A percentile compares a stretch with the other conserved stretches of the same genome.
These are phyloP conservation scores for Starmera quercuum DNA, from an alignment of 805 yeast genomes.

Conservation along the genomic window DNA sequence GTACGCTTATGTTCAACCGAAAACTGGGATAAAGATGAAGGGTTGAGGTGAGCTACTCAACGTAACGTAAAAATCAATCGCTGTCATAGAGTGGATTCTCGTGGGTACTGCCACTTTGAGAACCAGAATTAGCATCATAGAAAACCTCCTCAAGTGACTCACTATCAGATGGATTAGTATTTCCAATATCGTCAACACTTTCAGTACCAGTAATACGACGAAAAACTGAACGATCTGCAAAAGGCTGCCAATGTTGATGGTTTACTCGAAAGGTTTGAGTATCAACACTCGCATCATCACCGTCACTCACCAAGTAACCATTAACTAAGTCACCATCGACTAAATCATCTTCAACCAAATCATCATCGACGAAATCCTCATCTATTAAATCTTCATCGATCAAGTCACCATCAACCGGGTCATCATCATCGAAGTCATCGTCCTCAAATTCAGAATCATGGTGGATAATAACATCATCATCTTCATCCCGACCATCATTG, in stretches of 20 bases:
- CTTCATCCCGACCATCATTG: slow-evolving; percentile 8
- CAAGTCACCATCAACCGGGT: slow-evolving; percentile 15
- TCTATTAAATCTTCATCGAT: slow-evolving; percentile 3
- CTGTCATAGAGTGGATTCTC: not conserved
- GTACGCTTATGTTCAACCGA: too few relatives aligned
- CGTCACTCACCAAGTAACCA: slow-evolving; percentile 1
- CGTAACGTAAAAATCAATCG: not conserved
- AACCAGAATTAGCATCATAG: not conserved
- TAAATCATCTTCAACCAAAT: slow-evolving; percentile 16
- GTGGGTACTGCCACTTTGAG: not conserved
- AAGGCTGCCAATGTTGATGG: too few relatives aligned
- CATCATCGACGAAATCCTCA: slow-evolving; percentile 7
- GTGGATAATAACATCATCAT: slow-evolving; percentile 8
- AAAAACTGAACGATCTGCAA: not conserved
- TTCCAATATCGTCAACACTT: not conserved
- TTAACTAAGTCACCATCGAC: slow-evolving; percentile 3
- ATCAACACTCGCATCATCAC: not conserved
- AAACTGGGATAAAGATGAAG: too few relatives aligned
- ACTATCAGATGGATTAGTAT: not conserved
- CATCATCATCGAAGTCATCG: slow-evolving; percentile 11
- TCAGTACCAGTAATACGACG: not conserved
- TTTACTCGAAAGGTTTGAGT: too few relatives aligned
- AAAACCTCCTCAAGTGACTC: not conserved
- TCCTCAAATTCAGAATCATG: slow-evolving; percentile 4
- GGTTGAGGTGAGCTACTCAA: too few relatives aligned